Base-by-base conservation (phyloP, 2,329 filamentous ascomycete species). In the Lachnellula occidentalis region DNA sequence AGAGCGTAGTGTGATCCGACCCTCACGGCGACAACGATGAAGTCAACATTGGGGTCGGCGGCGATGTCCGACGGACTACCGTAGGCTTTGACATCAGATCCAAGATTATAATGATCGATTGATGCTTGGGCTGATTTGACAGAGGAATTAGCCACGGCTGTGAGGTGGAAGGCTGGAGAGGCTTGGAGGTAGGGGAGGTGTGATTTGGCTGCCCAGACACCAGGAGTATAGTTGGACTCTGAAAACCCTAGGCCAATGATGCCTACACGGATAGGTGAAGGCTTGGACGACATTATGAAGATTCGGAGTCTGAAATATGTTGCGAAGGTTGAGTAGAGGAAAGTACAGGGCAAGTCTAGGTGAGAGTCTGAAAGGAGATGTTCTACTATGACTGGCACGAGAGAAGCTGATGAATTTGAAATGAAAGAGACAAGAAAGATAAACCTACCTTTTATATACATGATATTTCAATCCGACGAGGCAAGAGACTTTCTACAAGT, bases 171-270 rank as follows among this genome's bases (percentile, higher is more conserved):
- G 8, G 67, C 63, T 6, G 59, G 51, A 4, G 56, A 59, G 19
- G 52, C 51, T 4, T 43, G 43, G 15, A 61, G 50, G 42, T 34
- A 55, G 0, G 83, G 80, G 0, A 86, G 74, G 61, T 86, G 83
- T 2, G 77, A 80, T 24, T 64, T 61, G 34, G 70, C 72, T 2
- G 80, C 81, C 82, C 82, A 86, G 0, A 51, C 24, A 7, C 64
- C 66, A 0, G 58, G 53, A 21, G 31, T 39, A 12, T 47, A 36
- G 14, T 7, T 31, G n/a, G 39, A 36, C n/a, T 11, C 12, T 22
- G 24, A 27, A 22, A 24, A 21, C 14, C 53, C 36, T 14, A 62
- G 51, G 22, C 61, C 61, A 43, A 60, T 56, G 11, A 62, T 56
- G 21, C 56, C 58, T 24, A 62, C 53, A 8, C 60, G 54, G 24